A percentile compares a stretch with the other conserved stretches of the same genome.
phyloP scores from a whole-genome alignment of 805 yeast genomes.

The Candida ponderosae region DNA sequence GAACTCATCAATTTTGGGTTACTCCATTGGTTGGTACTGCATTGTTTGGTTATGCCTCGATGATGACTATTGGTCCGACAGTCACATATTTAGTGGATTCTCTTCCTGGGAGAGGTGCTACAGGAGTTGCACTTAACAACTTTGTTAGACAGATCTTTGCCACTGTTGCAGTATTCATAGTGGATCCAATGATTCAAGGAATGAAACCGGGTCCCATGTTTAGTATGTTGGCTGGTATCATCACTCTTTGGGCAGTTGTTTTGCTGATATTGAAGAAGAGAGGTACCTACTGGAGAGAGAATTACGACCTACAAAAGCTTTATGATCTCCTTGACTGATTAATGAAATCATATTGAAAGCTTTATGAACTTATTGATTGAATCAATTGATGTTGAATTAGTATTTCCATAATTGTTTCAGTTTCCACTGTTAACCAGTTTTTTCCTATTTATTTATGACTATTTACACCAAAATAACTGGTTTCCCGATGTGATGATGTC shows the following conservation, averaged over 20 bases:
- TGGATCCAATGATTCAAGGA: conserved; percentile 61
- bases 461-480: too few relatives aligned
- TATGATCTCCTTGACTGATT: conserved; percentile 36
- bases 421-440: too few relatives aligned
- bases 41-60: conserved; percentile 71
- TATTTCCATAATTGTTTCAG: too few relatives aligned
- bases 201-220: conserved; percentile 67
- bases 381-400: too few relatives aligned
- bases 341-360: too few relatives aligned
- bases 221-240: conserved; percentile 56
- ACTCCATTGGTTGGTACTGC: conserved; percentile 79
- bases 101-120: conserved; percentile 81
- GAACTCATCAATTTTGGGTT: conserved; percentile 62
- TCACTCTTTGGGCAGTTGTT: conserved; percentile 33
- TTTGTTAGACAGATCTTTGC: conserved; percentile 67
- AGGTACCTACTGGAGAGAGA: conserved; percentile 59
- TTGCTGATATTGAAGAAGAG: conserved; percentile 40
- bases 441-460: too few relatives aligned
- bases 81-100: conserved; percentile 78
- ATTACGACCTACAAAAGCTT: conserved; percentile 47
- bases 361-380: too few relatives aligned
- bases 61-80: conserved; percentile 78
- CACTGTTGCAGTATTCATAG: conserved; percentile 65
- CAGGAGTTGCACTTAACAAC: conserved; percentile 81
- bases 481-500: too few relatives aligned